Base-by-base conservation (phyloP, 202 grass and related monocot genomes). In the Eragrostis tef region DNA sequence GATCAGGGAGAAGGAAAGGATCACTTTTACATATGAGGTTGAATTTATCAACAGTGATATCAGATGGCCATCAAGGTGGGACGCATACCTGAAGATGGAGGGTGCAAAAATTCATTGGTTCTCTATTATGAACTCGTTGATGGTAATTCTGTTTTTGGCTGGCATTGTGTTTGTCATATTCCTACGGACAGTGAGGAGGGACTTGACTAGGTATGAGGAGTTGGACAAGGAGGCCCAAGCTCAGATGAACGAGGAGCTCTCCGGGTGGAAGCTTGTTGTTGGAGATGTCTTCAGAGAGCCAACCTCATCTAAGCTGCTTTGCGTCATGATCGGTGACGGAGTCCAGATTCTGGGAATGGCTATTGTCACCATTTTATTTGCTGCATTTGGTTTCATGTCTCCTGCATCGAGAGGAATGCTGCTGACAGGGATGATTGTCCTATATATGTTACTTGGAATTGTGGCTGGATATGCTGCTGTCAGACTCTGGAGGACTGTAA, bases 141-240 rank as follows among this genome's bases (percentile, higher is more conserved):
- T 97, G 94, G 94, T 97, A 24, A 94, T 97, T 85, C 64, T 97
- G 34, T 97, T 97, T 76, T 92, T 97, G 86, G 91, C 94, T 85
- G 94, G 91, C 22, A 92, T 97, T 74, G 91, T 97, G 10, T 97
- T 97, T 90, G 91, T 97, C 48, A 97, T 97, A 87, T 97, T 97
- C 74, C 77, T 97, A 71, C 82, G 94, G 52, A 97, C 94, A 0
- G 94, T 97, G 16, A 87, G 94, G 80, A 94, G 94, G 73, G 94
- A 97, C 72, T 77, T 97, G 71, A 97, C 94, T 60, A 89, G 87
- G 86, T 97, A 97, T 5, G 94, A 97, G 63, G 94, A 97, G 47
- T 65, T 97, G 85, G 91, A 97, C 82, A 90, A 91, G 59, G 94
- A 97, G 87, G 61, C 94, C 22, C 94, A 94, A 89, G 94, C 91